Conservation (phyloP, 2,329 filamentous ascomycete genomes). For the Claviceps cyperi region DNA sequence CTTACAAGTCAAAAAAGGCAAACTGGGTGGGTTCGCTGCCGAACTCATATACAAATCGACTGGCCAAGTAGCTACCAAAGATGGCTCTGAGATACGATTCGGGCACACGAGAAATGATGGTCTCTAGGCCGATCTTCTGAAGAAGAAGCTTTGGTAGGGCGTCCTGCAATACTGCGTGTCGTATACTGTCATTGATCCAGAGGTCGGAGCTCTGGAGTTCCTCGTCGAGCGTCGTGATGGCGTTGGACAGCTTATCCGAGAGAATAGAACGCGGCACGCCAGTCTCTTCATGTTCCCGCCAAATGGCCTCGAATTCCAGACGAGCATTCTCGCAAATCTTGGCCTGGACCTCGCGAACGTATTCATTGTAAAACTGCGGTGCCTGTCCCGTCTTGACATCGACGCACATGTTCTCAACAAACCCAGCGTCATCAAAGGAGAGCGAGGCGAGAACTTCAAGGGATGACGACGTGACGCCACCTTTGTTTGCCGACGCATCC, state of each 20-base stretch:
- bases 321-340: constrained; percentile 83
- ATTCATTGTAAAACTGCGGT: constrained; percentile 83
- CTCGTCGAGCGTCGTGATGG: constrained; percentile 94
- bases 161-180: constrained; percentile 64
- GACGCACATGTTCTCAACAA: constrained; percentile 89
- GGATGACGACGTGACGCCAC: constrained; percentile 92
- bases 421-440: constrained; percentile 81
- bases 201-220: constrained; percentile 87
- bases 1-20: constrained; percentile 96
- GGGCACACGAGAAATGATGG: constrained; percentile 74
- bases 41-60: constrained; percentile 90
- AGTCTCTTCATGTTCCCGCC: constrained; percentile 80
- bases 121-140: constrained; percentile 81
- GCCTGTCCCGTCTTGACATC: constrained; percentile 49
- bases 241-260: constrained; percentile 77
- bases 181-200: constrained; percentile 71
- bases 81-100: constrained; percentile 87
- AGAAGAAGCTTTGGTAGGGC: constrained; percentile 74
- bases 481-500: constrained; percentile 97
- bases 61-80: constrained; percentile 90
- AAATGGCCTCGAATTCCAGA: constrained; percentile 96
- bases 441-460: constrained; percentile 89
- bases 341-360: constrained; percentile 81
- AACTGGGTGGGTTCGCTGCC: constrained; percentile 89
- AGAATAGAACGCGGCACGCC: constrained; percentile 70